Base-by-base conservation (phyloP, 192 early-diverging fungal species). In the Coemansia sp. region DNA sequence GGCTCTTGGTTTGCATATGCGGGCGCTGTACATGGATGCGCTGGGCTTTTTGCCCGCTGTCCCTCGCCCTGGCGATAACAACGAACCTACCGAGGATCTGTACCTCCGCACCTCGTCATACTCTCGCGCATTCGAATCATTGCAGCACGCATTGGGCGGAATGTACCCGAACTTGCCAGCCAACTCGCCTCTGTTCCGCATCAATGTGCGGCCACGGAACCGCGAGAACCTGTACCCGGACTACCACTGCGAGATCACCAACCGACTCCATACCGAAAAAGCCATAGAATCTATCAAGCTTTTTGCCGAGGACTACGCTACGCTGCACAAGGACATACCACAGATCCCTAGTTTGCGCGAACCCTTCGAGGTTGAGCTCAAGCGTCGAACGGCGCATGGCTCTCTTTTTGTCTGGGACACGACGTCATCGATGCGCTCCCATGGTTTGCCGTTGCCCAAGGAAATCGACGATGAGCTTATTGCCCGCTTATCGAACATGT, bases 71-170 rank as follows among this genome's bases (percentile, higher is more conserved):
- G 58, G 49, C 13, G 40, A 19, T 37, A 16, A 13, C 46, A 50
- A 28, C 46, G 62, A 58, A 3, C 62, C 77, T 23, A 60, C 71
- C 6, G 28, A 53, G 30, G 74, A 75, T 32, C 59, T 91, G 32
- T 88, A 87, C 61, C 77, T 90, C 62, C 85, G 88, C 38, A 78
- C 80, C 28, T 86, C 89, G 17, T 85, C 80, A 40, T 91, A 86
- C 70, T 71, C 86, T 2, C 84, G 91, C 40, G 84, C 91, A 3
- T 76, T 92, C 59, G 91, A 91, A 71, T 87, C 85, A n/a, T 76
- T 92, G 38, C 88, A 91, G 66, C 87, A 87, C 64, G 66, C 87
- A 5, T 57, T 92, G 33, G 75, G 81, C 14, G 89, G 91, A 1
- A 72, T 92, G 69, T 88, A 87, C 67, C 88, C 91, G 1, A 40